A percentile compares a stretch with the other conserved stretches of the same genome.
phyloP scores from a whole-genome alignment of 148 eudicot species.

The Persicaria maculosa region DNA sequence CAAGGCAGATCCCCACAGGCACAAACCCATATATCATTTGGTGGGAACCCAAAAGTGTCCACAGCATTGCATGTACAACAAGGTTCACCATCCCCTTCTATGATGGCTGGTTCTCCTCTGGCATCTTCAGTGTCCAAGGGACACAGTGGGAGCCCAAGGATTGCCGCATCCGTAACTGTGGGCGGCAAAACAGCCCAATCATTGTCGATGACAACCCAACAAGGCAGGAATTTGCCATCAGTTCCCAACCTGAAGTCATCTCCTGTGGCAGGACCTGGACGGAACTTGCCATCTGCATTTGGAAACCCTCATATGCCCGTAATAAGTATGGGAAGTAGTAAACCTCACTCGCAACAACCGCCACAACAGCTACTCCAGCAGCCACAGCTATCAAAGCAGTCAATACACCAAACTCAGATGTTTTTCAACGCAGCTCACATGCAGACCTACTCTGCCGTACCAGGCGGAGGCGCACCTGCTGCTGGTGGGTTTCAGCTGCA shows the following conservation, averaged over 20 bases:
- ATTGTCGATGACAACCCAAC: conserved; percentile 53
- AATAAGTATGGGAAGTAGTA: conserved; percentile 26
- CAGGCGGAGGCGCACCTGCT: conserved; percentile 23
- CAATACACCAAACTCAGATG: conserved; percentile 50
- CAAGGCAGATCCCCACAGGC: conserved; percentile 20
- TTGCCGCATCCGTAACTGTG: conserved; percentile 33
- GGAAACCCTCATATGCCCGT: conserved; percentile 56
- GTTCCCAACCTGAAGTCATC: conserved; percentile 44
- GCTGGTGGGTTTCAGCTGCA: conserved; percentile 53
- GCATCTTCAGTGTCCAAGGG: conserved; percentile 70
- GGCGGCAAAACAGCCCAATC: conserved; percentile 47
- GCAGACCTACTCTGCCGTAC: conserved; percentile 35
- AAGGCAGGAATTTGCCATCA: conserved; percentile 41
- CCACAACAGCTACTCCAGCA: conserved; percentile 45
- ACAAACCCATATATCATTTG: conserved; percentile 84
- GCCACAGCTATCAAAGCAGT: conserved; percentile 39
- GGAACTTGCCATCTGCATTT: conserved; percentile 48
- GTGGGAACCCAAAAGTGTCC: conserved; percentile 45
- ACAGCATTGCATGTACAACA: conserved; percentile 51
- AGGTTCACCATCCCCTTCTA: conserved; percentile 47
- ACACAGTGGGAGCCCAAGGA: conserved; percentile 79
- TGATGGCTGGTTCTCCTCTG: conserved; percentile 80
- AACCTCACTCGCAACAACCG: no score
- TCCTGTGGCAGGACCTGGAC: conserved; percentile 23
- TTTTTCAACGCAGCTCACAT: conserved; percentile 45